A percentile compares a stretch with the other conserved stretches of the same genome.
Conservation (phyloP, 140 eudicot species). For the Cichorium intybus region DNA sequence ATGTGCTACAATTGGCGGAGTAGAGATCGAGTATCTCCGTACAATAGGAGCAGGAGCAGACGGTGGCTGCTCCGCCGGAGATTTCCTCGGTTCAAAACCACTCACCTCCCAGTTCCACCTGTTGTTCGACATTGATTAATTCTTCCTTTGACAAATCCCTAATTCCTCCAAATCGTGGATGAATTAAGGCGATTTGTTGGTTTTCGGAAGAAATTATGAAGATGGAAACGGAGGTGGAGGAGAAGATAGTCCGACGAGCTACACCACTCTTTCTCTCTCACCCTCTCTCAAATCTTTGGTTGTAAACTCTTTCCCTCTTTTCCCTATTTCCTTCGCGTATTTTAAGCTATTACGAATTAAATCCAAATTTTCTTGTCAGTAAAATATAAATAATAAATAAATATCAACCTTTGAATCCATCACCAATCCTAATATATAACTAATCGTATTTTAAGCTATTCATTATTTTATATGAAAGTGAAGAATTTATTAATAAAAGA, state of each 20-base stretch:
- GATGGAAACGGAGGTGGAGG: constrained; percentile 23
- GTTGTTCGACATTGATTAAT: constrained; percentile 58
- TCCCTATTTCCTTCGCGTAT: constrained; percentile 20
- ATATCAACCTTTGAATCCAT: not conserved
- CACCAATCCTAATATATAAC: not conserved
- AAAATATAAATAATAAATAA: not conserved
- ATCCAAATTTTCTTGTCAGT: not conserved
- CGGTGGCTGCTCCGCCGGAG: constrained; percentile 35
- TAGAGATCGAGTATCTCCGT: constrained; percentile 81
- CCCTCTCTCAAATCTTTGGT: constrained; percentile 34
- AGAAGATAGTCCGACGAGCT: constrained; percentile 32
- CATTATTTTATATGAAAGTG: not conserved
- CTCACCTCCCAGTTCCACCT: constrained; percentile 98
- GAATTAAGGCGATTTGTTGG: constrained; percentile 4
- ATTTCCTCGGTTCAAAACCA: constrained; percentile 82
- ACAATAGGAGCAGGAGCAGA: constrained; percentile 41
- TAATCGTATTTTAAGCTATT: not conserved
- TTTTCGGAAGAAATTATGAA: constrained; percentile 10
- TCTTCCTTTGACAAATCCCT: constrained; percentile 22
- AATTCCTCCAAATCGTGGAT: constrained; percentile 2
- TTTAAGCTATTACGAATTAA: not conserved
- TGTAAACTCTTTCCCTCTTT: constrained; percentile 35
- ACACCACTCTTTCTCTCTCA: constrained; percentile 25
- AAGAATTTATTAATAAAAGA: not conserved
- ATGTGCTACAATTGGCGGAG: constrained; percentile 49